Percentiles rank a stretch among this genome's conserved stretches.
These are phyloP conservation scores for Ophiostoma triangulosporum DNA, from an alignment of 2,329 filamentous ascomycete species.

Conservation along the genomic window DNA sequence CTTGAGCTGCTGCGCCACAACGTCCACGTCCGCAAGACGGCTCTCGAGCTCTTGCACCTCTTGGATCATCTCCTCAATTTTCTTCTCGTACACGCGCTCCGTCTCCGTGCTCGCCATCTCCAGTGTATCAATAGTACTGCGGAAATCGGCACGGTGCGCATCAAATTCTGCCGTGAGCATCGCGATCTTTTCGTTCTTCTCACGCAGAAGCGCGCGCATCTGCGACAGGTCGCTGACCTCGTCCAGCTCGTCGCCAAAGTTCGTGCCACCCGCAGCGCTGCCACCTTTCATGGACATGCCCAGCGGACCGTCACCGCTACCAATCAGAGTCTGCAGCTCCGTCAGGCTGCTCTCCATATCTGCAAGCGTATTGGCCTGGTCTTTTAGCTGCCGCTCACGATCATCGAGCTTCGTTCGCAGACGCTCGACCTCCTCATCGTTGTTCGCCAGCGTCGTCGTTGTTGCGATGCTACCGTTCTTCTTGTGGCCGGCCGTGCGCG, in stretches of 20 bases:
- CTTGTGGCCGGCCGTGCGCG: slow-evolving; percentile 15
- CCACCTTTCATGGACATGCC: slow-evolving; percentile 18
- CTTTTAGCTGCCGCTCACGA: slow-evolving; percentile 73
- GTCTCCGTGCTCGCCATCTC: slow-evolving; percentile 94
- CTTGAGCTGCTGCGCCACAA: slow-evolving; percentile 80
- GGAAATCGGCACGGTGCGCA: slow-evolving; percentile 84
- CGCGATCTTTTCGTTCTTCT: slow-evolving; percentile 95
- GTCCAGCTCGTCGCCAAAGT: slow-evolving; percentile 27
- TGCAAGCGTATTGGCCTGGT: slow-evolving; percentile 66
- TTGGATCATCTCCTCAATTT: slow-evolving; percentile 71
- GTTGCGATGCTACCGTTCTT: slow-evolving; percentile 14
- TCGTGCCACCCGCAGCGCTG: slow-evolving; percentile 18
- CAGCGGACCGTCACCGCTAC: slow-evolving; percentile 33
- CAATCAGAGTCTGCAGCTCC: slow-evolving; percentile 62
- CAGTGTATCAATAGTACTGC: slow-evolving; percentile 90
- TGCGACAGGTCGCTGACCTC: slow-evolving; percentile 45
- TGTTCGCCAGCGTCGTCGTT: slow-evolving; percentile 13
- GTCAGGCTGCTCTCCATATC: slow-evolving; percentile 84
- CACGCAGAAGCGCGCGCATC: slow-evolving; percentile 67
- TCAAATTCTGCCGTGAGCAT: slow-evolving; percentile 92
- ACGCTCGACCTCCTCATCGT: slow-evolving; percentile 60
- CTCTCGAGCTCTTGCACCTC: slow-evolving; percentile 76
- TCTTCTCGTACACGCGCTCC: slow-evolving; percentile 87
- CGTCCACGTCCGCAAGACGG: slow-evolving; percentile 77
- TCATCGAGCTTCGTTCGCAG: slow-evolving; percentile 66